A percentile compares a stretch with the other conserved stretches of the same genome.
phyloP scores from a whole-genome alignment of 2,329 filamentous ascomycete genomes.

The Talaromyces sp. region DNA sequence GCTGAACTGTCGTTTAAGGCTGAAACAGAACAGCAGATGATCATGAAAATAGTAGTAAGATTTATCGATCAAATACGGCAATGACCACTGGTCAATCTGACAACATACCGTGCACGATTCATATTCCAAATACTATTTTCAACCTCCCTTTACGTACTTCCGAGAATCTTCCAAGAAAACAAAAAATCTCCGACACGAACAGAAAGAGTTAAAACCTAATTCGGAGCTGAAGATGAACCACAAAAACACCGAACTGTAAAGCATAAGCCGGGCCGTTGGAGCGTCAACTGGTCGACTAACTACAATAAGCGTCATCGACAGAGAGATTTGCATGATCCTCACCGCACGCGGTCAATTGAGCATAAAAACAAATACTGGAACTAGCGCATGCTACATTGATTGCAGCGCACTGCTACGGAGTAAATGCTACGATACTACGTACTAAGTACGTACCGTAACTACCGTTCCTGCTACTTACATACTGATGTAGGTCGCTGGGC shows the following conservation, averaged over 20 bases:
- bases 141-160: not conserved
- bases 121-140: not conserved
- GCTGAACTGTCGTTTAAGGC: not conserved
- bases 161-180: not conserved
- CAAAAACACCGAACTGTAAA: not conserved
- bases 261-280: not conserved
- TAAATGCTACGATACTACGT: not conserved
- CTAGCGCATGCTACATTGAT: slow-evolving; percentile 3
- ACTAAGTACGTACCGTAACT: not conserved
- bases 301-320: not conserved
- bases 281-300: no score
- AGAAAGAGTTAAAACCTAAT: not conserved
- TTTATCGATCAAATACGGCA: not conserved
- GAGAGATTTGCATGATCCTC: not conserved
- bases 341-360: not conserved
- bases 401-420: not conserved
- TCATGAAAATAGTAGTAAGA: not conserved
- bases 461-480: not conserved
- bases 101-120: not conserved
- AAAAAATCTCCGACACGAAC: not conserved
- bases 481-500: not conserved
- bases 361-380: not conserved
- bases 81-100: not conserved
- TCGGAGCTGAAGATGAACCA: not conserved
- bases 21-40: not conserved